Percentiles rank a stretch among this genome's conserved stretches.
Conservation (phyloP, 306 rosid species). For the Trichosanthes cucumerina region DNA sequence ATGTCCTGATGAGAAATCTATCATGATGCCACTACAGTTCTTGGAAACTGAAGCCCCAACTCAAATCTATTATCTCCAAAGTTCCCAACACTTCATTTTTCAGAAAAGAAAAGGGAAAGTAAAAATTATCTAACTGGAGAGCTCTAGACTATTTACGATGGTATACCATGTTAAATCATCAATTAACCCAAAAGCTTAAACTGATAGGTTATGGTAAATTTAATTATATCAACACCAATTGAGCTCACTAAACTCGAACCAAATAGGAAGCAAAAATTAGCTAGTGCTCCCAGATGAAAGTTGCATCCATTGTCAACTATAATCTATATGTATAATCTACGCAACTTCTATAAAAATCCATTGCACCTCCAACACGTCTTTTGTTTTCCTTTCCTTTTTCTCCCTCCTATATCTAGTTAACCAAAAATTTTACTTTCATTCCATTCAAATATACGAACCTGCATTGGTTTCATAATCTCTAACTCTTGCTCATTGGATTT, state of each 20-base stretch:
- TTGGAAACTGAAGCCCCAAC: background rate
- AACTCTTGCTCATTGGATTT: conserved; percentile 36
- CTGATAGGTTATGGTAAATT: too few species aligned
- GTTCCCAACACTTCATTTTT: background rate
- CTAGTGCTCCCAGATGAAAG: background rate
- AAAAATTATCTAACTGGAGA: background rate
- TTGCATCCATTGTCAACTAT: background rate
- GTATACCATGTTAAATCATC: too few species aligned
- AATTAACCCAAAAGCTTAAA: too few species aligned
- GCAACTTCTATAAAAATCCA: background rate
- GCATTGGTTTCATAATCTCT: conserved; percentile 57
- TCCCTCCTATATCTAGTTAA: background rate
- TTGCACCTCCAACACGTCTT: background rate
- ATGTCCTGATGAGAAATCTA: background rate
- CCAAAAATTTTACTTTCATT: background rate
- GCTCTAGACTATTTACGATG: background rate
- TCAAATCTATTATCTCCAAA: background rate
- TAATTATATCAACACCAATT: too few species aligned
- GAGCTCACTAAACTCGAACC: background rate
- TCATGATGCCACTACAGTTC: background rate
- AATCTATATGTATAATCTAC: background rate
- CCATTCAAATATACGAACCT: conserved; percentile 47
- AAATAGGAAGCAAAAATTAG: background rate
- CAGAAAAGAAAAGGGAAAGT: background rate
- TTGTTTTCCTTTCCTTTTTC: background rate